A percentile compares a stretch with the other conserved stretches of the same genome.
These are phyloP conservation scores for Lecanicillium sp. DNA, from an alignment of 2,329 filamentous ascomycete species.

Conservation along the genomic window DNA sequence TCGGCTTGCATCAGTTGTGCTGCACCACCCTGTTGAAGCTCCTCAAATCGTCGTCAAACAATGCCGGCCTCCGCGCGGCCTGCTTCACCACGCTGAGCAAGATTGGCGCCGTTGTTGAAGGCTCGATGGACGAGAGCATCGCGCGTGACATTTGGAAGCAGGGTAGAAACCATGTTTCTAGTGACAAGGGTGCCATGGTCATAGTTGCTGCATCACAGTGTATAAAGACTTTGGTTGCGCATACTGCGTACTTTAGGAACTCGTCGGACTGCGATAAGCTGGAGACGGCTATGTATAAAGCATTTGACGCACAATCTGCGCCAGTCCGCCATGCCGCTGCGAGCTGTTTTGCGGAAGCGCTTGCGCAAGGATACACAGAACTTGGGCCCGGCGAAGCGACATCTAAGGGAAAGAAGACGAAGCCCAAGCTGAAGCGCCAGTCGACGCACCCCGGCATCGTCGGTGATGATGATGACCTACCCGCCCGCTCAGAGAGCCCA, in stretches of 20 bases:
- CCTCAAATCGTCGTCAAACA: conserved; percentile 68
- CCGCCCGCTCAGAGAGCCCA: conserved; percentile 63
- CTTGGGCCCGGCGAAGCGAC: conserved; percentile 42
- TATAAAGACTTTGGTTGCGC: conserved; percentile 62
- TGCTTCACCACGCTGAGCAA: conserved; percentile 70
- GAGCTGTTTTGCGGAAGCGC: conserved; percentile 72
- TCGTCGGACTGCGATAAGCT: conserved; percentile 85
- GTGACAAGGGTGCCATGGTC: conserved; percentile 77
- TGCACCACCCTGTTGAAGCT: conserved; percentile 68
- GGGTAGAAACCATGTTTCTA: conserved; percentile 64
- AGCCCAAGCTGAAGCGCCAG: conserved; percentile 50
- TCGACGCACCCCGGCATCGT: conserved; percentile 53
- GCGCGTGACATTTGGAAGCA: conserved; percentile 95
- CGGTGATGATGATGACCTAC: conserved; percentile 67
- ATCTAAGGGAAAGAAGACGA: conserved; percentile 62
- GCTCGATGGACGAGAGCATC: conserved; percentile 73
- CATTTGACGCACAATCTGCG: conserved; percentile 68
- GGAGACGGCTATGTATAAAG: conserved; percentile 75
- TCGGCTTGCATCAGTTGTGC: conserved; percentile 70
- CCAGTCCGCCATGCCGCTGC: conserved; percentile 80
- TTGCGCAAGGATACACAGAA: conserved; percentile 65
- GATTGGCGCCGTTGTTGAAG: conserved; percentile 65
- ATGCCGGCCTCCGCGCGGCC: conserved; percentile 75
- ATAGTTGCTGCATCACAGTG: conserved; percentile 74
- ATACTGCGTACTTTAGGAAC: conserved; percentile 79